Percentiles rank a stretch among this genome's conserved stretches.
phyloP scores from a whole-genome alignment of 768 basidiomycete species.

The Artomyces pyxidatus region DNA sequence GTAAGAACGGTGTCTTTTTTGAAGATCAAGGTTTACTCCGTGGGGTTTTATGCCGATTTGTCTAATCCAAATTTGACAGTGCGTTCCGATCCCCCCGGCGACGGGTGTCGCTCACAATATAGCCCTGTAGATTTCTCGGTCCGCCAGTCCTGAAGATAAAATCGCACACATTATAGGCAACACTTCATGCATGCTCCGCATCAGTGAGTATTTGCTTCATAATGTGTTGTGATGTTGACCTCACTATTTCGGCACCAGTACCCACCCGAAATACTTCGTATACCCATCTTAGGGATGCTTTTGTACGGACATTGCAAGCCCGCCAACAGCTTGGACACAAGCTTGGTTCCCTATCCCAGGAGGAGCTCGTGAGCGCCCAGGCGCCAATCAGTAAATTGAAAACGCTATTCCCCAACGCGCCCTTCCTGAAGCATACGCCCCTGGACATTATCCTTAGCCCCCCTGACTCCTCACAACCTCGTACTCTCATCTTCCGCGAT shows the following conservation, averaged over 20 bases:
- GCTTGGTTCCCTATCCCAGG: constrained; percentile 45
- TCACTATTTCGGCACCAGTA: constrained; percentile 38
- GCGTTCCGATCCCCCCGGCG: constrained; percentile 9
- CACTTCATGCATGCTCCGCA: constrained; percentile 65
- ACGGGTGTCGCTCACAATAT: neutral
- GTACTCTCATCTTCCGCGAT: constrained; percentile 59
- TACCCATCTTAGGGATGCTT: constrained; percentile 76
- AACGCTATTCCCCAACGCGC: constrained; percentile 65
- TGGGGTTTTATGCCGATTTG: constrained; percentile 85
- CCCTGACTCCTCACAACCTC: constrained; percentile 34
- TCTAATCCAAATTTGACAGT: constrained; percentile 55
- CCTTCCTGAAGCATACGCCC: constrained; percentile 56
- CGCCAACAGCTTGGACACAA: constrained; percentile 48
- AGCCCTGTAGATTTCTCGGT: constrained; percentile 38
- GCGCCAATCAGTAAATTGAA: constrained; percentile 66
- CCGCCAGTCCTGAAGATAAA: constrained; percentile 60
- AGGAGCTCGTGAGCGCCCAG: constrained; percentile 47
- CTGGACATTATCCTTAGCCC: constrained; percentile 66
- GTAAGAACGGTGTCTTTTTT: constrained; percentile 87
- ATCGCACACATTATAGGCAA: constrained; percentile 58
- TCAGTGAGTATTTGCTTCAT: constrained; percentile 53
- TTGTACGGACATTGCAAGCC: constrained; percentile 62
- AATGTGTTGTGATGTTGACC: too few relatives aligned
- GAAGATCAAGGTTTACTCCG: constrained; percentile 80
- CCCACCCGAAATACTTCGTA: constrained; percentile 73